Evolutionary conservation across 371 early-diverging fungal genomes (phyloP), one percentile per base, ranked within the genome.

Genomic region (Circinella minor): DNA sequence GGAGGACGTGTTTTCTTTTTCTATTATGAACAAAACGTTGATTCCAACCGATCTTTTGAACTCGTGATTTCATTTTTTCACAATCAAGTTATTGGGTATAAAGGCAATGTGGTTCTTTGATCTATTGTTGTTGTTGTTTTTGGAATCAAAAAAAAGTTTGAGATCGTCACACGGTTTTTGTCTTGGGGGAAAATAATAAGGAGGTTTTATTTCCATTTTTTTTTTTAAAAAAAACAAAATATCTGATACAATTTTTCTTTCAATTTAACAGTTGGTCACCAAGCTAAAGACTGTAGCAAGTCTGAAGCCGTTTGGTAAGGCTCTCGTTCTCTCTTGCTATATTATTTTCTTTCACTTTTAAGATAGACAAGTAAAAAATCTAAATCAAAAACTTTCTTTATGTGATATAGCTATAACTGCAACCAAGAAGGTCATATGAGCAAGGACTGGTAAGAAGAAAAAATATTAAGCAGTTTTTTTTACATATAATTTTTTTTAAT

Each of bases 271-370:
- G 90, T 78, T 71, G 90, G 88, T 74, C 90, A 90, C 70, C 87
- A 87, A 80, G 89, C 90, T 49, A 82, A 80, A 71, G 89, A 88
- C 55, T 90, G 90, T 78, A 63, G 73, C 66, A 79, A 81, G 67
- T 63, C 86, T 68, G 84, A 81, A 59, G 81, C 85, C 65, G 85
- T 87, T 71, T 89, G 89, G 88, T 88, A 81, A 84, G 85, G 15
- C 47, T 48, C 13, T 18, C 57, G 57, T 34, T 11, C 27, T 18
- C 27, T 18, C 20, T 57, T 11, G 7, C 34, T 49, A 37, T 63
- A 17, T 51, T 61, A 43, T 49, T 36, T 37, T n/a, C n/a, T n/a
- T n/a, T n/a, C n/a, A n/a, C 6, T 43, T 9, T 43, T 9, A 9
- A 43, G 6, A 43, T 43, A 43, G 6, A 43, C 11, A 43, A 9